Evolutionary conservation across 2,329 filamentous ascomycete species (phyloP), one percentile per base, ranked within the genome.

Genomic region (Fusarium keratoplasticum): DNA sequence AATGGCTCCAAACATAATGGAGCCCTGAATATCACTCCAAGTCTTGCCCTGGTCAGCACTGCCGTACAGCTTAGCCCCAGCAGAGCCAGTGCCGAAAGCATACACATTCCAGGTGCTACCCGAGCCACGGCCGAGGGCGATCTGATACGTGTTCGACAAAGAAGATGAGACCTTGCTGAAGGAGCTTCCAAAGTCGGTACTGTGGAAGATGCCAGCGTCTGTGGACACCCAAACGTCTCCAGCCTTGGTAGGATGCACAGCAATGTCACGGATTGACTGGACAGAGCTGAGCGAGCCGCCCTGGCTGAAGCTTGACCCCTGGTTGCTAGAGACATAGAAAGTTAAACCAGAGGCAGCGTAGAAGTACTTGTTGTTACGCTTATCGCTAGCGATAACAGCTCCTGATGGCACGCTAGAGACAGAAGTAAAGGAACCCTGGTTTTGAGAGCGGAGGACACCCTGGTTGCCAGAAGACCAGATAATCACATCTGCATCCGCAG

Each of bases 161-260:
- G 70, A 70, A 0, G 79, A 75, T 6, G 83, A 81, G 0, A 84
- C 75, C 29, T 83, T 78, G 0, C 83, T 81, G 72, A 90, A 90
- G 1, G 83, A 84, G 5, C 79, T 77, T 6, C 88, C 89, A 38
- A 82, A 89, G 77, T 90, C 79, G 7, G 84, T 87, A 11, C 87
- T 89, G 73, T 85, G 85, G 81, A 88, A 90, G 57, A 91, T 79
- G 7, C 89, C 89, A 0, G 76, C 80, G 62, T 89, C 83, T 0
- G 89, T 90, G 1, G 88, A 89, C 2, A 88, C 88, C 80, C 86
- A 89, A 57, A 94, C 85, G 57, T 91, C 88, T 14, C 92, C 91
- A 0, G 89, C 88, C 13, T 84, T 83, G 7, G 86, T 84, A 0
- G 90, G 90, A 70, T 91, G 86, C 1, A 84, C 85, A 18, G 87